Conservation (phyloP, 1,139 yeast genomes). For the Pneumocystis jirovecii region DNA sequence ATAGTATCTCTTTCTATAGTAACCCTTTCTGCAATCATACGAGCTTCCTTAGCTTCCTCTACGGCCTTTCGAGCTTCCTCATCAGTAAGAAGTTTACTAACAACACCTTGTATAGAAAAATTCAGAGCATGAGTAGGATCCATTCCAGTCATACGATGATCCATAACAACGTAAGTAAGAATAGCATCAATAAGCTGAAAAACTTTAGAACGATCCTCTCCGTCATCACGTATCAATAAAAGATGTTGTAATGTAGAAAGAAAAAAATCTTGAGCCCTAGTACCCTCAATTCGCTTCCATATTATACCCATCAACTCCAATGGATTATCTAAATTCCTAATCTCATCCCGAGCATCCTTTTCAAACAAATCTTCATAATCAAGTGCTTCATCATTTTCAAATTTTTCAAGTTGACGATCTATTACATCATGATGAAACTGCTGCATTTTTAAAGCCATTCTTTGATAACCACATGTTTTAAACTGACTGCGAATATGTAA, state of each 20-base stretch:
- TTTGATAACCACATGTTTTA: conserved; percentile 57
- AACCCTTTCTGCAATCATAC: conserved; percentile 61
- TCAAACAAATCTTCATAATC: conserved; percentile 56
- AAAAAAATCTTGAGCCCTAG: conserved; percentile 53
- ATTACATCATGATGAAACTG: conserved; percentile 49
- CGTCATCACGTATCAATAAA: conserved; percentile 35
- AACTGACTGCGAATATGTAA: conserved; percentile 65
- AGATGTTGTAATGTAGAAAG: conserved; percentile 73
- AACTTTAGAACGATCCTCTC: conserved; percentile 56
- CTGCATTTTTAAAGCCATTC: conserved; percentile 47
- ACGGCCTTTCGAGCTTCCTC: conserved; percentile 75
- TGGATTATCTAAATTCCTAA: conserved; percentile 40
- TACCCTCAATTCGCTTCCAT: conserved; percentile 56
- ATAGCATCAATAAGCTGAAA: conserved; percentile 70
- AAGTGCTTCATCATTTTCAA: conserved; percentile 48
- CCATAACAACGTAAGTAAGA: conserved; percentile 62
- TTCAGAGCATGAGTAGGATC: not conserved
- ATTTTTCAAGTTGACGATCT: conserved; percentile 50
- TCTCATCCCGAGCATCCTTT: conserved; percentile 24
- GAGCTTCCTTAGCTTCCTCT: conserved; percentile 52
- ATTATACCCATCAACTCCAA: conserved; percentile 51
- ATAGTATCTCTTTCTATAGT: conserved; percentile 74
- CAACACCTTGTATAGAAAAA: conserved; percentile 56
- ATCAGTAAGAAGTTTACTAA: conserved; percentile 73
- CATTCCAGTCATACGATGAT: conserved; percentile 12